Evolutionary conservation across 2,329 filamentous ascomycete species (phyloP).

Genomic region (Hypoxylon sp.): DNA sequence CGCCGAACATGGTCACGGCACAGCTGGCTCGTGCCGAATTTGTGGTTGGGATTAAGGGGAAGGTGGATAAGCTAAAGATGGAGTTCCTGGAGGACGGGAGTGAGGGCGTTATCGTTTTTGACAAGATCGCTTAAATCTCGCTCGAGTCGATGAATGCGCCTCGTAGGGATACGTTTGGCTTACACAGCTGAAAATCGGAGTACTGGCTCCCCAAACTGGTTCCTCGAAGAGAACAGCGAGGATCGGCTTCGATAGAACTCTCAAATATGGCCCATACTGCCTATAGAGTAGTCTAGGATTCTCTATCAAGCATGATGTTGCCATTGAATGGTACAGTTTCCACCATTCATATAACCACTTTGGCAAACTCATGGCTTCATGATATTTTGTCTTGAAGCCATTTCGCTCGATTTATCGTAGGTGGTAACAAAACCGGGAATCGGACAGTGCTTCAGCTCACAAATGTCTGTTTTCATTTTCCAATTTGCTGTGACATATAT

Average conservation of each 20-base stretch:
- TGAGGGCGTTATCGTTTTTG: slow-evolving; percentile 52
- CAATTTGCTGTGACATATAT: not conserved
- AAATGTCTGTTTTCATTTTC: not conserved
- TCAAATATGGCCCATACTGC: not conserved
- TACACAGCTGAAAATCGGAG: not conserved
- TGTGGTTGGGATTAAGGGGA: slow-evolving; percentile 49
- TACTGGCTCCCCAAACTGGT: not conserved
- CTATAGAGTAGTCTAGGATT: not conserved
- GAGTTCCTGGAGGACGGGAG: slow-evolving; percentile 50
- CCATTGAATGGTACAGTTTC: too few species aligned
- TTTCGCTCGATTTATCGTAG: not conserved
- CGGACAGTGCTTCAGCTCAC: not conserved
- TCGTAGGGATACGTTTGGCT: not conserved
- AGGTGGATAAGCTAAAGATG: slow-evolving; percentile 47
- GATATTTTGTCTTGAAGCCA: too few species aligned
- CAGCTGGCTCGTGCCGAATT: slow-evolving; percentile 53
- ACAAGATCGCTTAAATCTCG: slow-evolving; percentile 26
- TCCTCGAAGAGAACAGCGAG: not conserved
- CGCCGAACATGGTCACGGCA: slow-evolving; percentile 43
- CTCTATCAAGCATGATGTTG: not conserved
- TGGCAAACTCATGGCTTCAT: not conserved
- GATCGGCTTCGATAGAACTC: not conserved
- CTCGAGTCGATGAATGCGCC: not conserved
- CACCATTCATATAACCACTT: not conserved
- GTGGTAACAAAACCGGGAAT: not conserved